These are phyloP conservation scores for Scopulariopsis brevicaulis DNA, from an alignment of 2,329 filamentous ascomycete genomes.

Conservation along the genomic window DNA sequence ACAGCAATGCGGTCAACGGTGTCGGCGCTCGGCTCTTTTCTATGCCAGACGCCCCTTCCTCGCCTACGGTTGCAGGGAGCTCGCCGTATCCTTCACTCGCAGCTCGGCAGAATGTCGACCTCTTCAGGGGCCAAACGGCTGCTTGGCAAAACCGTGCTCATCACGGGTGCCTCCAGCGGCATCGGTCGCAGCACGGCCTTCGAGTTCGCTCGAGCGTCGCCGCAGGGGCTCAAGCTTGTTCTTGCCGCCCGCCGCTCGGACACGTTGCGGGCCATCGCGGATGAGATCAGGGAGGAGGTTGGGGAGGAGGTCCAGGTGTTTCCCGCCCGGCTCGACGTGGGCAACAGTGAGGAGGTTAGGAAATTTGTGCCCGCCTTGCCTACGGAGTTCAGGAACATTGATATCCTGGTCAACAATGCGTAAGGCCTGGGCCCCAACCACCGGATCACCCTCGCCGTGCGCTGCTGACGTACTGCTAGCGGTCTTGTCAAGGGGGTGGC, in stretches of 20 bases:
- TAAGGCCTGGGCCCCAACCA: conserved; percentile 19
- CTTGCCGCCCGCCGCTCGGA: conserved; percentile 80
- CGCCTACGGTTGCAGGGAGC: background rate
- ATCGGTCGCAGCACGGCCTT: conserved; percentile 78
- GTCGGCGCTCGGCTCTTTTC: background rate
- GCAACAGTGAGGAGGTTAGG: conserved; percentile 62
- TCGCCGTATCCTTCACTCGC: background rate
- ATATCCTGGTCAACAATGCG: conserved; percentile 95
- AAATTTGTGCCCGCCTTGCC: conserved; percentile 65
- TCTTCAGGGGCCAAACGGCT: conserved; percentile 54
- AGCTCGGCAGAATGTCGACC: background rate
- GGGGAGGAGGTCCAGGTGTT: conserved; percentile 72
- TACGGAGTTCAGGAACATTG: conserved; percentile 70
- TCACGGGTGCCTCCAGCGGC: conserved; percentile 88
- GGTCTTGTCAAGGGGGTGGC: conserved; percentile 85
- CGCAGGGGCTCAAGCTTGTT: conserved; percentile 69
- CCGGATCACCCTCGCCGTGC: background rate
- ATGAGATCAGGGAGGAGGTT: conserved; percentile 65
- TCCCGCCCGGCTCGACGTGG: conserved; percentile 78
- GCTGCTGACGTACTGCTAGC: conserved; percentile 26
- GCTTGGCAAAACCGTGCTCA: conserved; percentile 80
- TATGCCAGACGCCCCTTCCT: background rate
- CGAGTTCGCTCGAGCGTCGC: conserved; percentile 83
- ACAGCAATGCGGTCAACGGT: background rate
- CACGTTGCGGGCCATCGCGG: conserved; percentile 61